phyloP scores from a whole-genome alignment of 176 grass and related monocot genomes.

The Olyra latifolia region DNA sequence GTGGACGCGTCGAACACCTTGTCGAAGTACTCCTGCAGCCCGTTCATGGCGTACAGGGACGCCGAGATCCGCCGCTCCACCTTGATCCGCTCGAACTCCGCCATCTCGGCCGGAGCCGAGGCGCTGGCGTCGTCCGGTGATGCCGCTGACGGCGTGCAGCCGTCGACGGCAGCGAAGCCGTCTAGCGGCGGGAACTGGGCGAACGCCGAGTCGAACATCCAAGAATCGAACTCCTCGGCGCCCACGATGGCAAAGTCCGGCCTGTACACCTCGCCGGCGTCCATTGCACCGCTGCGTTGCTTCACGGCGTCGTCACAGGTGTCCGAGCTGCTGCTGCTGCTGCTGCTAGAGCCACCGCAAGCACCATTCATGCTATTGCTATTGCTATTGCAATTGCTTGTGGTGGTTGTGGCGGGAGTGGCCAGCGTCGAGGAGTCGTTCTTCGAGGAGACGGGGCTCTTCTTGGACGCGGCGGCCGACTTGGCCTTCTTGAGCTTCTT shows the following conservation, averaged over 20 bases:
- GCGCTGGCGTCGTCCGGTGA: constrained; percentile 18
- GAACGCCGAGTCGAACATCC: constrained; percentile 66
- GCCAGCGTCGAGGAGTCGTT: not conserved
- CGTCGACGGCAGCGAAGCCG: constrained; percentile 41
- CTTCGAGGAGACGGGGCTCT: not conserved
- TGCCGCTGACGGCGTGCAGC: constrained; percentile 13
- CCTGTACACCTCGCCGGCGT: constrained; percentile 50
- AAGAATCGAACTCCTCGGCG: constrained; percentile 48
- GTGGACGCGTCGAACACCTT: constrained; percentile 55
- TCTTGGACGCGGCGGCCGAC: not conserved
- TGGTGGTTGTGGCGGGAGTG: not conserved
- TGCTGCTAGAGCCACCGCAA: constrained; percentile 4
- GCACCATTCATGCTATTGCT: constrained; percentile 2
- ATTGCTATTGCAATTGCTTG: constrained; percentile 29
- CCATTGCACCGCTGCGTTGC: constrained; percentile 19
- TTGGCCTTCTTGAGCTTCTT: constrained; percentile 74
- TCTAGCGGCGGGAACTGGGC: constrained; percentile 45
- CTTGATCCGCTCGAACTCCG: constrained; percentile 85
- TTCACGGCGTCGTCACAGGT: constrained; percentile 26
- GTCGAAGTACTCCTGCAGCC: constrained; percentile 84
- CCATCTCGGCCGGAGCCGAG: constrained; percentile 31
- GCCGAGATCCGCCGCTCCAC: constrained; percentile 77
- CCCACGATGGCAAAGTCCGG: constrained; percentile 40
- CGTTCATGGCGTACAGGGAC: constrained; percentile 71
- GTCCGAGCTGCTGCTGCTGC: constrained; percentile 18